A percentile compares a stretch with the other conserved stretches of the same genome.
phyloP scores from a whole-genome alignment of 2,329 filamentous ascomycete genomes.

The Claviceps sp. region DNA sequence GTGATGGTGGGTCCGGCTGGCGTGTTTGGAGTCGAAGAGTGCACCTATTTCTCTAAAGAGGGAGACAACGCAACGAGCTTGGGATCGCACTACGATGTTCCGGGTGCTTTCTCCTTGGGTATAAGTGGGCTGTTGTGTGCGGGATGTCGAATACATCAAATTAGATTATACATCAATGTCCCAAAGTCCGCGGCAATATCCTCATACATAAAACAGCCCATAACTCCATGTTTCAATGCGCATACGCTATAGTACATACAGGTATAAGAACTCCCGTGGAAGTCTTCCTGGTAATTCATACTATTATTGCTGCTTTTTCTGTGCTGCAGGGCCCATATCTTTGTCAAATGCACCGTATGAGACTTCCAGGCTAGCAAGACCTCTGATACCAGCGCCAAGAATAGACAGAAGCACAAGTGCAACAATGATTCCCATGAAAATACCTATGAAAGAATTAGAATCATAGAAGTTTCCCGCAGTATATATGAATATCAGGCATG shows the following conservation, averaged over 20 bases:
- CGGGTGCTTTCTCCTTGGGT: not conserved
- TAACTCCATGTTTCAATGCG: constrained; percentile 10
- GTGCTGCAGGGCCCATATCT: constrained; percentile 78
- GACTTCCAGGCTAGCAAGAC: constrained; percentile 69
- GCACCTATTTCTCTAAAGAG: not conserved
- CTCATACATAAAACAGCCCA: constrained; percentile 1
- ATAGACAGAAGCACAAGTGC: constrained; percentile 62
- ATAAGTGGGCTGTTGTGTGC: not conserved
- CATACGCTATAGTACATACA: constrained; percentile 7
- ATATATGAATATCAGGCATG: not conserved
- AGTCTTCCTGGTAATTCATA: not conserved
- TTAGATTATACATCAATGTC: not conserved
- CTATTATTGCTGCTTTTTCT: constrained; percentile 53
- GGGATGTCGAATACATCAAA: not conserved
- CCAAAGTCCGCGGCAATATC: not conserved
- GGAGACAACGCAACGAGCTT: not conserved
- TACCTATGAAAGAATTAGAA: constrained; percentile 35
- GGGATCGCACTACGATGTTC: not conserved
- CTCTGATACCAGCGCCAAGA: constrained; percentile 63
- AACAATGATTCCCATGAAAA: constrained; percentile 76
- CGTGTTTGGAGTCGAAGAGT: constrained; percentile 1
- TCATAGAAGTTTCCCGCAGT: constrained; percentile 4
- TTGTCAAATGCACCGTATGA: constrained; percentile 94
- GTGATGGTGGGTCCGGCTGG: not conserved
- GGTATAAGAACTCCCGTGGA: not conserved